Evolutionary conservation across 106 monocot species (phyloP).

Genomic region (Acorus calamus): DNA sequence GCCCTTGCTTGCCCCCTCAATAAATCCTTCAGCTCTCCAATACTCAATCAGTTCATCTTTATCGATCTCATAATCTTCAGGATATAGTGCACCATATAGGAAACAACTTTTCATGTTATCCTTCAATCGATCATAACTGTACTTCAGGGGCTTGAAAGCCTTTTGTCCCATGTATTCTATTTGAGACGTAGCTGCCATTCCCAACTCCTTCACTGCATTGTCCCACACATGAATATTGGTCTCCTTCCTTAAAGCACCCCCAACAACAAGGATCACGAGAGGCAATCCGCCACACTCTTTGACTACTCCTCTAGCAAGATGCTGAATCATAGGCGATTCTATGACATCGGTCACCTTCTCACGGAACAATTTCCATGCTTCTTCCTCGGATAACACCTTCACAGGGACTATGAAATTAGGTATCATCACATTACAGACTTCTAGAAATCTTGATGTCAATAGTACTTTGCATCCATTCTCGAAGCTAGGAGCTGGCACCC

Average conservation of each 20-base stretch:
- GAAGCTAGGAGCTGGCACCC: too few species aligned
- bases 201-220: not conserved
- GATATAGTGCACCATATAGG: slow-evolving; percentile 20
- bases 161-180: slow-evolving; percentile 4
- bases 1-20: not conserved
- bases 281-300: slow-evolving; percentile 27
- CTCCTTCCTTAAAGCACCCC: slow-evolving; percentile 5
- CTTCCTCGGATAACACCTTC: not conserved
- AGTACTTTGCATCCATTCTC: too few species aligned
- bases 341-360: slow-evolving; percentile 5
- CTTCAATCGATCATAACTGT: slow-evolving; percentile 24
- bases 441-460: too few species aligned
- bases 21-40: slow-evolving; percentile 9
- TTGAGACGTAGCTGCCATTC: too few species aligned
- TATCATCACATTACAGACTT: too few species aligned
- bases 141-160: slow-evolving; percentile 8
- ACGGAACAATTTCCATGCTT: slow-evolving; percentile 16
- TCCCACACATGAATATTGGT: slow-evolving; percentile 11
- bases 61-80: slow-evolving; percentile 2
- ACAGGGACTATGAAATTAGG: too few species aligned
- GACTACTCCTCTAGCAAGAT: not conserved
- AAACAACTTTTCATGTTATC: slow-evolving; percentile 7
- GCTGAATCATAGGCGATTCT: not conserved
- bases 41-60: slow-evolving; percentile 8
- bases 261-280: slow-evolving; percentile 12